Evolutionary conservation across 495 filamentous ascomycete species (phyloP).

Genomic region (Ramalina intermedia): DNA sequence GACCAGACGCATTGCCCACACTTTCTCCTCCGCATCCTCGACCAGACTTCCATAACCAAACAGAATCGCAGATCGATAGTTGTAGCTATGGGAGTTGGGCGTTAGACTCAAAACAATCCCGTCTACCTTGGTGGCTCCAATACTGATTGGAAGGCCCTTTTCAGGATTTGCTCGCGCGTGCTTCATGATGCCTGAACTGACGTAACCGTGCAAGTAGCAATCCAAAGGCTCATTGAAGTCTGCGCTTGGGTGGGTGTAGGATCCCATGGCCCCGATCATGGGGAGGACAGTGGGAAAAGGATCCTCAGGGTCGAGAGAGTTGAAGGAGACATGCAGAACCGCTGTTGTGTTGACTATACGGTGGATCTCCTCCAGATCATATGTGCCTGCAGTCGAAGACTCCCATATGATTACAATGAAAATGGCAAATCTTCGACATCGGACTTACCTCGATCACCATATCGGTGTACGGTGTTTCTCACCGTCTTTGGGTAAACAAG

Average conservation of each 20-base stretch:
- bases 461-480: conserved; percentile 59
- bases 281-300: conserved; percentile 68
- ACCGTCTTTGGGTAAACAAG: conserved; percentile 54
- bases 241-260: conserved; percentile 48
- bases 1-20: conserved; percentile 71
- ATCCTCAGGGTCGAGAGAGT: conserved; percentile 34
- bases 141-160: conserved; percentile 46
- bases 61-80: conserved; percentile 73
- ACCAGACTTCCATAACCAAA: conserved; percentile 64
- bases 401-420: not conserved
- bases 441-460: conserved; percentile 46
- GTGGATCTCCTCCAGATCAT: conserved; percentile 66
- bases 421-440: not conserved
- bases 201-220: conserved; percentile 80
- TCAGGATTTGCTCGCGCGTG: conserved; percentile 31
- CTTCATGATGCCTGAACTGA: conserved; percentile 65
- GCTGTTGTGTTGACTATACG: conserved; percentile 61
- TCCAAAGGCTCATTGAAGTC: conserved; percentile 47
- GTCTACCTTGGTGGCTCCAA: conserved; percentile 55
- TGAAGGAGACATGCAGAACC: conserved; percentile 78
- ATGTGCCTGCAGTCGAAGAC: conserved; percentile 37
- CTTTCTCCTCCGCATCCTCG: conserved; percentile 51
- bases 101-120: conserved; percentile 65
- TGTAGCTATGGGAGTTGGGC: conserved; percentile 69
- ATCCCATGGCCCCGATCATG: conserved; percentile 79